Percentiles rank a stretch among this genome's conserved stretches.
phyloP scores from a whole-genome alignment of 768 basidiomycete species.

The Hygrocybe punicea region DNA sequence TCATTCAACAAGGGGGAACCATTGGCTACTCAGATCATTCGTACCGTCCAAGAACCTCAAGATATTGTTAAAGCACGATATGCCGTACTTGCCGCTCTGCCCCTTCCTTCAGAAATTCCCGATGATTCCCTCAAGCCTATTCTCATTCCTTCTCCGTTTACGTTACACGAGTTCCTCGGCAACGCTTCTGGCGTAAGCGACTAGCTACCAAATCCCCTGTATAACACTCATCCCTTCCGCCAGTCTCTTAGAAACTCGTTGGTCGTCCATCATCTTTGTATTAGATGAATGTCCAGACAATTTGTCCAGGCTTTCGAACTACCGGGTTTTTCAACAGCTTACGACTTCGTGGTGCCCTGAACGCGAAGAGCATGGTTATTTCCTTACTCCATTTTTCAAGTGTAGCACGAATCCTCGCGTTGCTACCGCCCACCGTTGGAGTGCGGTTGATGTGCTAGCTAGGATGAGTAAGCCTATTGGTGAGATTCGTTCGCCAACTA shows the following conservation, averaged over 20 bases:
- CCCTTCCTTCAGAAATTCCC: conserved; percentile 60
- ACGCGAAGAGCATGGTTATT: conserved; percentile 79
- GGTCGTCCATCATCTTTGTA: conserved; percentile 19
- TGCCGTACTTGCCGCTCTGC: conserved; percentile 54
- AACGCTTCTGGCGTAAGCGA: conserved; percentile 53
- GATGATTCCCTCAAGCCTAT: conserved; percentile 68
- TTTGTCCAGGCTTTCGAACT: conserved; percentile 53
- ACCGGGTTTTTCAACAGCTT: conserved; percentile 61
- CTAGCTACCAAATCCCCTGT: conserved; percentile 1
- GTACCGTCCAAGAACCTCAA: conserved; percentile 34
- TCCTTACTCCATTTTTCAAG: conserved; percentile 69
- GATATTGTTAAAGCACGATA: conserved; percentile 54
- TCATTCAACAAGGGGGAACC: too few relatives aligned
- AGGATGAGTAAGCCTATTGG: conserved; percentile 64
- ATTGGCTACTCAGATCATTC: background rate
- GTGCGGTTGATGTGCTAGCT: conserved; percentile 55
- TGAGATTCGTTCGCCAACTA: conserved; percentile 18
- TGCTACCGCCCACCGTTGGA: conserved; percentile 74
- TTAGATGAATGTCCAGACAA: background rate
- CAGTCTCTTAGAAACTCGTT: conserved; percentile 60
- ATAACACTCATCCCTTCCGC: background rate
- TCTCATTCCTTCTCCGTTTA: conserved; percentile 58
- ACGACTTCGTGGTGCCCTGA: conserved; percentile 80
- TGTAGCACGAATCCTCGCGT: conserved; percentile 78
- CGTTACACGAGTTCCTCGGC: conserved; percentile 66